A percentile compares a stretch with the other conserved stretches of the same genome.
Evolutionary conservation across 345 rosid genomes (phyloP).

Genomic region (Eucalyptus sideroxylon): DNA sequence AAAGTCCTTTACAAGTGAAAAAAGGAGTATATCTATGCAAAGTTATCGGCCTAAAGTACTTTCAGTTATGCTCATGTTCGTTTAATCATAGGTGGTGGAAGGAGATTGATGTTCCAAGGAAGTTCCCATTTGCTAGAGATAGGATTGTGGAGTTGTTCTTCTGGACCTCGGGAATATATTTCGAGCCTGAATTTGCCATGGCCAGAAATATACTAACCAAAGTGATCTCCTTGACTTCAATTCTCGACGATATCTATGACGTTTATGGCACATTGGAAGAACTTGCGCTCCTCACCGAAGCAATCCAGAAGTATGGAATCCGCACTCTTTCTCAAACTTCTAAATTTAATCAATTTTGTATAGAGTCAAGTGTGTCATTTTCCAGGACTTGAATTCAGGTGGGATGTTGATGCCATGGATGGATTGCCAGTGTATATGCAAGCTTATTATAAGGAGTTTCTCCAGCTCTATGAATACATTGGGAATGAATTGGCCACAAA

Average conservation of each 20-base stretch:
- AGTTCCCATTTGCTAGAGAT: conserved; percentile 6
- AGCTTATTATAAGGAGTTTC: neutral
- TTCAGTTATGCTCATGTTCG: neutral
- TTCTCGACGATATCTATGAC: neutral
- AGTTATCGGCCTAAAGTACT: neutral
- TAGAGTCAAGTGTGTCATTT: neutral
- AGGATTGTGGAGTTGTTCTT: neutral
- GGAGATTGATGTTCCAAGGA: neutral
- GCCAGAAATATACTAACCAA: neutral
- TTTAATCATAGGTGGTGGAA: conserved; percentile 8
- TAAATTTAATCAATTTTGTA: neutral
- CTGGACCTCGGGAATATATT: neutral
- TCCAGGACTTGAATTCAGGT: neutral
- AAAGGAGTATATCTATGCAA: neutral
- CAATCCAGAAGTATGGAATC: neutral
- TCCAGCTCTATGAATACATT: neutral
- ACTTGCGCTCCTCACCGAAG: neutral
- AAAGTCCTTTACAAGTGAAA: neutral
- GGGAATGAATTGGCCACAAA: neutral
- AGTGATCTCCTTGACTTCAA: neutral
- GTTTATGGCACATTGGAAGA: neutral
- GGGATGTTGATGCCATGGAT: neutral
- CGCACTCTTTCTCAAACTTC: neutral
- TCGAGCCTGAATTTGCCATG: neutral
- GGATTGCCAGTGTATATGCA: neutral